Evolutionary conservation across 805 yeast species (phyloP).

Genomic region (Tanozyma kutaoensis): DNA sequence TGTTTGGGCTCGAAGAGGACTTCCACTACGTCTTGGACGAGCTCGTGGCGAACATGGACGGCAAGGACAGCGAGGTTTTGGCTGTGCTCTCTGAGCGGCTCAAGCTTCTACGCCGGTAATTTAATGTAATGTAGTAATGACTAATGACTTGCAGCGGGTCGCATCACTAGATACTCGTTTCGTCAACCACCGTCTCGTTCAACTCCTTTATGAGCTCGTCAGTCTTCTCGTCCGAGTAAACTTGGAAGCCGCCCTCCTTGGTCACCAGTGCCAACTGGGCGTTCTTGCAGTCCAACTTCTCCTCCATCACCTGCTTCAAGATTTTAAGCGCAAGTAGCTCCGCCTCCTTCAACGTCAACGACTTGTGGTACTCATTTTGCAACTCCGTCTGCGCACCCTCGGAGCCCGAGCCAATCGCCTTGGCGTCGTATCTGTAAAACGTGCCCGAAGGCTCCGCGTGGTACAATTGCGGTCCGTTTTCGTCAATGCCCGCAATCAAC

Average conservation of each 20-base stretch:
- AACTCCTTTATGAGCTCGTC: conserved; percentile 67
- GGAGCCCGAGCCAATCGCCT: conserved; percentile 97
- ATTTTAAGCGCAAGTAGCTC: conserved; percentile 80
- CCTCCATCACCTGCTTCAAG: conserved; percentile 98
- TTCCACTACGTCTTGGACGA: conserved; percentile 4
- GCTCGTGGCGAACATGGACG: conserved; percentile 2
- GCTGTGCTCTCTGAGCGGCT: conserved; percentile 4
- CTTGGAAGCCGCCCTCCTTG: conserved; percentile 68
- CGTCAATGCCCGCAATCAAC: conserved; percentile 90
- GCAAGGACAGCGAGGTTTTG: conserved; percentile 6
- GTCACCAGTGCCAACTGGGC: conserved; percentile 95
- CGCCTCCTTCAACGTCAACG: conserved; percentile 85
- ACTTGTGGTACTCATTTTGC: conserved; percentile 91
- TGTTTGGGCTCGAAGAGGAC: conserved; percentile 7
- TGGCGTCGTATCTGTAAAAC: conserved; percentile 93
- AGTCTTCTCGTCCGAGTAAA: conserved; percentile 74
- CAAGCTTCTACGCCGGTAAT: no score
- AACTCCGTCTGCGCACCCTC: conserved; percentile 98
- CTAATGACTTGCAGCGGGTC: no score
- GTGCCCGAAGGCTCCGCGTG: conserved; percentile 99
- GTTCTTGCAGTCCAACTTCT: conserved; percentile 86
- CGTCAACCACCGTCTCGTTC: conserved; percentile 28
- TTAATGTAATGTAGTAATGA: conserved; percentile 2
- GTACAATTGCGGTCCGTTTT: conserved; percentile 89
- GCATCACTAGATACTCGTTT: background rate